Percentiles rank a stretch among this genome's conserved stretches.
Conservation (phyloP, 306 rosid species). For the Acacia melanoxylon region DNA sequence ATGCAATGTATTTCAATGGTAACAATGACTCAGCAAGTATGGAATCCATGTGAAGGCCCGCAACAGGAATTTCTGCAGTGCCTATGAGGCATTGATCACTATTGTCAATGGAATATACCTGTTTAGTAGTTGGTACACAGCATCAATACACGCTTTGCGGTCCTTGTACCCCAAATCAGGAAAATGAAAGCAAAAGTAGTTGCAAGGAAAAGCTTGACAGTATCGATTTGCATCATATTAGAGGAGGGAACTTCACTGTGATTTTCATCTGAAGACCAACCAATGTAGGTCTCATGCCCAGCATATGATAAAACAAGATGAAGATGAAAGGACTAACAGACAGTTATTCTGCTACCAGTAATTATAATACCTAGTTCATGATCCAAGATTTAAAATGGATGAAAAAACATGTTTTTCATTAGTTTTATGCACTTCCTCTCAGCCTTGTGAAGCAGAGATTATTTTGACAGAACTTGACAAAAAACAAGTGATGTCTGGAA, state of each 20-base stretch:
- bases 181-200: conserved; percentile 5
- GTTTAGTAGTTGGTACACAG: conserved; percentile 33
- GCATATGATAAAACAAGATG: conserved; percentile 18
- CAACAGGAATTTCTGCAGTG: conserved; percentile 98
- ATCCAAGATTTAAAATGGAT: conserved; percentile 11
- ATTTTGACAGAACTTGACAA: conserved; percentile 1
- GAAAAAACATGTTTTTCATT: conserved; percentile 6
- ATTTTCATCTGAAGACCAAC: conserved; percentile 24
- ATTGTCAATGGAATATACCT: conserved; percentile 89
- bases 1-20: conserved; percentile 87
- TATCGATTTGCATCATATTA: conserved; percentile 2
- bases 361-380: not conserved
- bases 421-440: conserved; percentile 13
- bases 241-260: conserved; percentile 15
- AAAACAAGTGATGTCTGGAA: conserved; percentile 1
- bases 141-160: conserved; percentile 33
- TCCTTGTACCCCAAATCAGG: conserved; percentile 14
- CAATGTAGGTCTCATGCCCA: not conserved
- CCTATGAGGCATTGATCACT: conserved; percentile 98
- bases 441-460: conserved; percentile 7
- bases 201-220: conserved; percentile 15
- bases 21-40: conserved; percentile 70
- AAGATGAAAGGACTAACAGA: not conserved
- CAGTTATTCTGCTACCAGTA: not conserved
- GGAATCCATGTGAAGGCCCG: conserved; percentile 98